These are phyloP conservation scores for Fraxinus americana DNA, from an alignment of 257 asterid genomes.

Conservation along the genomic window DNA sequence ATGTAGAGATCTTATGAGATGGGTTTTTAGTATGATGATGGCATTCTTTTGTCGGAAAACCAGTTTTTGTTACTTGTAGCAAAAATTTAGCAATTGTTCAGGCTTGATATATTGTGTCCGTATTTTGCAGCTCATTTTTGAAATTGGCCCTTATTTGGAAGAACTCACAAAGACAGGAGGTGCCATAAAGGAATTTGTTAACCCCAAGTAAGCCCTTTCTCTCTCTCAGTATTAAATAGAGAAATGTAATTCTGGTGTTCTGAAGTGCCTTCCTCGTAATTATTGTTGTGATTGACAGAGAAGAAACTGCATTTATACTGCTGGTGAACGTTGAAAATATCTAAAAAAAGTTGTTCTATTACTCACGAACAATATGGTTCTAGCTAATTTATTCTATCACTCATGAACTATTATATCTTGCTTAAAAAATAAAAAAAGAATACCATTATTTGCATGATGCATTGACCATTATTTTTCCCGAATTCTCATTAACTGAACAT, in stretches of 20 bases:
- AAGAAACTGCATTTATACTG: not conserved
- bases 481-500: not conserved
- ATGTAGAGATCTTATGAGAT: conserved; percentile 15
- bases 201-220: conserved; percentile 76
- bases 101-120: conserved; percentile 14
- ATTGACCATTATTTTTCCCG: not conserved
- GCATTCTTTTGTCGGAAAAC: conserved; percentile 13
- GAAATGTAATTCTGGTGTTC: not conserved
- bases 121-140: conserved; percentile 76
- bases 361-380: not conserved
- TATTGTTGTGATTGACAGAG: not conserved
- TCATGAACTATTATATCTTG: not conserved
- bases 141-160: conserved; percentile 84
- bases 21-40: conserved; percentile 11
- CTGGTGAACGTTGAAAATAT: not conserved
- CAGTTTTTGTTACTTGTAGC: not conserved
- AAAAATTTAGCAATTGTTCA: conserved; percentile 10
- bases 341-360: too few relatives aligned
- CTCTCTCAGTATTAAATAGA: conserved; percentile 15
- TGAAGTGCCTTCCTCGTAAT: not conserved
- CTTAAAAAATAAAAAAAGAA: not conserved
- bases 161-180: conserved; percentile 96
- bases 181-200: conserved; percentile 89
- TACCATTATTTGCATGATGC: not conserved
- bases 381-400: not conserved